A percentile compares a stretch with the other conserved stretches of the same genome.
phyloP scores from a whole-genome alignment of 148 eudicot species.

The Rheum nobile region DNA sequence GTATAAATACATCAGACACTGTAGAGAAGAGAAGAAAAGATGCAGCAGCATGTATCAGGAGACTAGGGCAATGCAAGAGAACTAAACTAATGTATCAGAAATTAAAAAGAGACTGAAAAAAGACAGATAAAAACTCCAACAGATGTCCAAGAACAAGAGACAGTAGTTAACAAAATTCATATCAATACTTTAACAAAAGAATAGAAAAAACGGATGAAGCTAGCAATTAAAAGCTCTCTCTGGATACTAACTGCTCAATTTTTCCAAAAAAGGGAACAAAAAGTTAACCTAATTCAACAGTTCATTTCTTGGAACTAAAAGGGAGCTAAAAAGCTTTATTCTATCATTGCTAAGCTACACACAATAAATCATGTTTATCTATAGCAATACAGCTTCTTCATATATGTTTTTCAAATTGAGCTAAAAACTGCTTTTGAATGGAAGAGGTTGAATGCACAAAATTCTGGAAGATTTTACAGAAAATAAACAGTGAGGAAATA shows the following conservation, averaged over 20 bases:
- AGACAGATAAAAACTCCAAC: neutral
- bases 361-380: neutral
- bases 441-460: no score
- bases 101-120: neutral
- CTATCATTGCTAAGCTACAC: neutral
- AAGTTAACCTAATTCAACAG: neutral
- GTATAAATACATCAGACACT: slow-evolving; percentile 99
- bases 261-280: neutral
- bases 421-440: neutral
- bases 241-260: neutral
- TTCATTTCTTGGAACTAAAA: no score
- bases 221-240: no score
- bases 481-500: no score
- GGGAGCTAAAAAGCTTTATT: no score
- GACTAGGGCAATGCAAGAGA: neutral
- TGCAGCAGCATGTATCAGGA: slow-evolving; percentile 9
- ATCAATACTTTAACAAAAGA: neutral
- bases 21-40: slow-evolving; percentile 20
- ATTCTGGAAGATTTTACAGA: no score
- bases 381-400: neutral
- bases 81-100: neutral
- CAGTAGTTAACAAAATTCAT: neutral
- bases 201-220: neutral
- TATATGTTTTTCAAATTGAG: neutral
- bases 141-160: neutral